Percentiles rank a stretch among this genome's conserved stretches.
These are phyloP conservation scores for Chlamydomonas eustigma DNA, from an alignment of 139 green algal genomes.

Conservation along the genomic window DNA sequence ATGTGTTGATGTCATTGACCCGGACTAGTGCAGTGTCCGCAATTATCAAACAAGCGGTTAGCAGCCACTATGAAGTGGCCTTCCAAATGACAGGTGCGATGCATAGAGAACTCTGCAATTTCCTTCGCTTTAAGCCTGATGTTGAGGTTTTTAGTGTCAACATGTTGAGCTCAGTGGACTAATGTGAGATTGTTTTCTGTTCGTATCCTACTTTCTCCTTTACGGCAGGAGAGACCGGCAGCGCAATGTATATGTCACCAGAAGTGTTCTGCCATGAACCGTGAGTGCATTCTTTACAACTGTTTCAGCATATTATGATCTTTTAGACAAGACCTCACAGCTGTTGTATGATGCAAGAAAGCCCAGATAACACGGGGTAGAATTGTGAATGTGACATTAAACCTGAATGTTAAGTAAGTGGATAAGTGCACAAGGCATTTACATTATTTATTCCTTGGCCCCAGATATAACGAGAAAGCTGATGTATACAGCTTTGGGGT, in stretches of 20 bases:
- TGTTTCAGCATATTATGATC: too few species aligned
- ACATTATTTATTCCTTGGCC: too few species aligned
- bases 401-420: too few species aligned
- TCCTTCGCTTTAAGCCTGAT: neutral
- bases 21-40: neutral
- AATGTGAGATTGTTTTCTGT: neutral
- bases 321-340: too few species aligned
- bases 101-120: neutral
- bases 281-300: too few species aligned
- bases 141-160: neutral
- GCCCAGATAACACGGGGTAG: too few species aligned
- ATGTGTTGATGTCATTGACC: too few species aligned
- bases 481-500: slow-evolving; percentile 76
- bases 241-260: neutral
- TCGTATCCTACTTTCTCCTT: neutral
- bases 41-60: neutral
- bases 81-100: neutral
- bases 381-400: too few species aligned
- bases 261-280: neutral
- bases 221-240: neutral
- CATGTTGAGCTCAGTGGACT: neutral
- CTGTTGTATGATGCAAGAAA: too few species aligned
- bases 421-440: too few species aligned
- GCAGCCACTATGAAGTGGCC: neutral
- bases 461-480: slow-evolving; percentile 60